Conservation (phyloP, 176 grass and related monocot genomes). For the Ensete ventricosum region DNA sequence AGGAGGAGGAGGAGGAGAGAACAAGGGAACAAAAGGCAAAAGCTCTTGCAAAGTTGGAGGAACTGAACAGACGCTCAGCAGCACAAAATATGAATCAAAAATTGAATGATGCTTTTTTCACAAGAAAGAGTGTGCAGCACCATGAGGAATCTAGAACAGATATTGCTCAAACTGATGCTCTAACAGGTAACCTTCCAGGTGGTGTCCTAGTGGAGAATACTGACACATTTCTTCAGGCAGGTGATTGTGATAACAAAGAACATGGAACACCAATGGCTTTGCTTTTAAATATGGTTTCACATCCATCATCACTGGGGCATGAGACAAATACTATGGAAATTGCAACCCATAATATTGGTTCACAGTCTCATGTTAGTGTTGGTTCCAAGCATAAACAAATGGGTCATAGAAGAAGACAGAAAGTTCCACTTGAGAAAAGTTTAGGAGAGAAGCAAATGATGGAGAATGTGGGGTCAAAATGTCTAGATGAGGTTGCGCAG, state of each 20-base stretch:
- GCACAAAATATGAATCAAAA: constrained; percentile 32
- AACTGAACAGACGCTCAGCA: constrained; percentile 65
- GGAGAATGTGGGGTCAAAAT: constrained; percentile 27
- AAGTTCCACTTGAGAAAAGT: constrained; percentile 31
- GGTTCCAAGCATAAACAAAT: constrained; percentile 31
- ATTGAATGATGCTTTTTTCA: constrained; percentile 21
- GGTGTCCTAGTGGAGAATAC: constrained; percentile 11
- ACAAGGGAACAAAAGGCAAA: constrained; percentile 81
- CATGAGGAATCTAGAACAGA: constrained; percentile 29
- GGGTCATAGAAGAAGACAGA: constrained; percentile 59
- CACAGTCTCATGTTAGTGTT: constrained; percentile 14
- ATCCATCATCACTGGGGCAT: constrained; percentile 2
- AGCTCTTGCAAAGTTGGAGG: constrained; percentile 88
- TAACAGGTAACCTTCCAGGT: constrained; percentile 12
- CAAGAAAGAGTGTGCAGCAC: constrained; percentile 13
- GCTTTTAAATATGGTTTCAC: constrained; percentile 8
- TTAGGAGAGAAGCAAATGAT: constrained; percentile 32
- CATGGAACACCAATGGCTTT: constrained; percentile 18
- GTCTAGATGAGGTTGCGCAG: constrained; percentile 3
- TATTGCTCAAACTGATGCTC: constrained; percentile 17
- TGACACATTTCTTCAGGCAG: constrained; percentile 15
- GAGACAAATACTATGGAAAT: constrained; percentile 23
- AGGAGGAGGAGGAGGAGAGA: constrained; percentile 85
- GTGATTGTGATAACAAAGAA: constrained; percentile 20
- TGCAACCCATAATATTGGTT: constrained; percentile 16